Conservation (phyloP, 495 filamentous ascomycete genomes). For the Aspergillus steynii region DNA sequence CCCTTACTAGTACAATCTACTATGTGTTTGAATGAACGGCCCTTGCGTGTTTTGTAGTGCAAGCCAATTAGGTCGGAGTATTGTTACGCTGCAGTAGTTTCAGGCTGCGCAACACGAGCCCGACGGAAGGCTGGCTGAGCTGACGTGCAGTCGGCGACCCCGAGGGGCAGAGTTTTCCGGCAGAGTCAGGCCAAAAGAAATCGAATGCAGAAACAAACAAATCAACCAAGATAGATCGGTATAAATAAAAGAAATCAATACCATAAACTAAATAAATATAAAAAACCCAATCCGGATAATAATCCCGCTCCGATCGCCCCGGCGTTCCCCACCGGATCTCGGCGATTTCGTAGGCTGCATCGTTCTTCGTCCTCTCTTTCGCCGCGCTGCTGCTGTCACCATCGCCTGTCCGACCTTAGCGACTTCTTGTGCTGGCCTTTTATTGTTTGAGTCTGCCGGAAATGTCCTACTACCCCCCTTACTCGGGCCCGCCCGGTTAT, state of each 20-base stretch:
- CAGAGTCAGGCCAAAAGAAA: no score
- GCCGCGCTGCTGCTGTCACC: slow-evolving; percentile 9
- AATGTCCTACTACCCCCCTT: slow-evolving; percentile 57
- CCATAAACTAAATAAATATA: neutral
- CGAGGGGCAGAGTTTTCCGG: neutral
- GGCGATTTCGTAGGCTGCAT: slow-evolving; percentile 21
- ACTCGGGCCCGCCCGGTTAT: slow-evolving; percentile 48
- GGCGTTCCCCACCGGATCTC: slow-evolving; percentile 18
- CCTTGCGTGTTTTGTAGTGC: no score
- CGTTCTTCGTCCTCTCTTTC: slow-evolving; percentile 20
- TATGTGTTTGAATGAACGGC: neutral
- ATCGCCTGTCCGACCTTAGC: slow-evolving; percentile 8
- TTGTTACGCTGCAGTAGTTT: neutral
- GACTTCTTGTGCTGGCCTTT: neutral
- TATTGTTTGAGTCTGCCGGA: slow-evolving; percentile 6
- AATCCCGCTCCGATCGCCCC: neutral
- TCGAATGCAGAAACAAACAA: no score
- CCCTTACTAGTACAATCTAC: neutral
- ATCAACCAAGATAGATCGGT: no score
- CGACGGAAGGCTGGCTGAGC: neutral
- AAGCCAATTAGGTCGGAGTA: no score
- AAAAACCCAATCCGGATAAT: neutral
- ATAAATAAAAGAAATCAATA: neutral
- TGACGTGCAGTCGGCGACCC: neutral
- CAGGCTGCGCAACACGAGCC: neutral